Evolutionary conservation across 306 rosid genomes (phyloP), one percentile per base, ranked within the genome.

Genomic region (Clitoria ternatea): DNA sequence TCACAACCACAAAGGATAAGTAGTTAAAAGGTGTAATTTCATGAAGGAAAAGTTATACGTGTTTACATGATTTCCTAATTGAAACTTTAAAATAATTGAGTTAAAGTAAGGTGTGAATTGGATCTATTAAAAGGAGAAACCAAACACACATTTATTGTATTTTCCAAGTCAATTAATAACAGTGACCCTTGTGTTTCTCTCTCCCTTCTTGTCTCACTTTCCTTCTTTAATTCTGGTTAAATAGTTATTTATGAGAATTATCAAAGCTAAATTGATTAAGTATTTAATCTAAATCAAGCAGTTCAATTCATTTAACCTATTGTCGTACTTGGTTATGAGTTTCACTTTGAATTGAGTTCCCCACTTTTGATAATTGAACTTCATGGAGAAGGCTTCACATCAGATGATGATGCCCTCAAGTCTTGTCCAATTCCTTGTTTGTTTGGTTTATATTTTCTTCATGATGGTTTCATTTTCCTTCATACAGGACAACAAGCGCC

Each of bases 271-370:
- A n/a, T n/a, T n/a, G n/a, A n/a, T n/a, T n/a, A n/a, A n/a, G n/a
- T n/a, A n/a, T n/a, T n/a, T n/a, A n/a, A n/a, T n/a, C n/a, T n/a
- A n/a, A n/a, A n/a, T n/a, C n/a, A n/a, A n/a, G n/a, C n/a, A n/a
- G n/a, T n/a, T n/a, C n/a, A n/a, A n/a, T n/a, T n/a, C n/a, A n/a
- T n/a, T n/a, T n/a, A n/a, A n/a, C n/a, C n/a, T n/a, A n/a, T n/a
- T n/a, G n/a, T n/a, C n/a, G n/a, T n/a, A n/a, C n/a, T n/a, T n/a
- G n/a, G n/a, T n/a, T 18, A 69, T 37, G 2, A 67, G 63, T 73
- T 81, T 77, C 71, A 65, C 22, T 77, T 77, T 61, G 54, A 74
- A 74, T 78, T 69, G 83, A 69, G 76, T 64, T 73, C 61, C 62
- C 75, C 80, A 77, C 66, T 36, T 72, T 61, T 54, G 65, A 68